These are phyloP conservation scores for Exophiala sideris DNA, from an alignment of 2,329 filamentous ascomycete species.

Conservation along the genomic window DNA sequence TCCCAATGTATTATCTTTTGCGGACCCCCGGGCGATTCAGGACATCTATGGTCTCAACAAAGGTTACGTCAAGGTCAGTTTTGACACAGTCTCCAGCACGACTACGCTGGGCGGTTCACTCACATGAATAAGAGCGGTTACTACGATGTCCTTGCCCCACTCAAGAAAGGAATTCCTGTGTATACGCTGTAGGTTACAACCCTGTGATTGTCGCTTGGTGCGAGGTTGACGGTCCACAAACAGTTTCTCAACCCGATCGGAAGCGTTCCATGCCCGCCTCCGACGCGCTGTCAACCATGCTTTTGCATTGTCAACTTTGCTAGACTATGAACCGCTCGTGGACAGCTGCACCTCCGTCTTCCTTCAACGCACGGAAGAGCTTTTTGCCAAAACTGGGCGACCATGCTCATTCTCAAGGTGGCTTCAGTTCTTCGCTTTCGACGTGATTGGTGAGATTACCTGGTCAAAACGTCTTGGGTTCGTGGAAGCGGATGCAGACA, in stretches of 20 bases:
- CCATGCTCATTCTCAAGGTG: slow-evolving; percentile 38
- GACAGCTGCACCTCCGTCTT: slow-evolving; percentile 71
- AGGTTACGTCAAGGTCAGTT: slow-evolving; percentile 67
- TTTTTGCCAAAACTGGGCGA: slow-evolving; percentile 43
- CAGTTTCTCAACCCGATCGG: slow-evolving; percentile 68
- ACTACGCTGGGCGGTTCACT: neutral
- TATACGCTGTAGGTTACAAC: no score
- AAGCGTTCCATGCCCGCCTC: slow-evolving; percentile 69
- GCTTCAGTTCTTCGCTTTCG: slow-evolving; percentile 41
- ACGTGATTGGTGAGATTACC: slow-evolving; percentile 36
- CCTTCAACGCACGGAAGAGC: slow-evolving; percentile 57
- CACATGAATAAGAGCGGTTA: slow-evolving; percentile 62
- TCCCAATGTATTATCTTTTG: slow-evolving; percentile 70
- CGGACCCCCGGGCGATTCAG: slow-evolving; percentile 69
- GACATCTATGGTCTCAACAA: slow-evolving; percentile 79
- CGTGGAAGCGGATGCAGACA: slow-evolving; percentile 33
- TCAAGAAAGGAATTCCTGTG: slow-evolving; percentile 55
- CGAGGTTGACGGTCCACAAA: no score
- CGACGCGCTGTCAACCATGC: slow-evolving; percentile 71
- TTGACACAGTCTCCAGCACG: slow-evolving; percentile 19
- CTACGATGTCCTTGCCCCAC: slow-evolving; percentile 73
- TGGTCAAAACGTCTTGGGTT: slow-evolving; percentile 39
- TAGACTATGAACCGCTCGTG: slow-evolving; percentile 64
- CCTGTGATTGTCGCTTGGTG: no score
- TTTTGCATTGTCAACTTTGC: slow-evolving; percentile 44